These are phyloP conservation scores for Phytophthora rubi DNA, from an alignment of 352 stramenopile genomes.

Conservation along the genomic window DNA sequence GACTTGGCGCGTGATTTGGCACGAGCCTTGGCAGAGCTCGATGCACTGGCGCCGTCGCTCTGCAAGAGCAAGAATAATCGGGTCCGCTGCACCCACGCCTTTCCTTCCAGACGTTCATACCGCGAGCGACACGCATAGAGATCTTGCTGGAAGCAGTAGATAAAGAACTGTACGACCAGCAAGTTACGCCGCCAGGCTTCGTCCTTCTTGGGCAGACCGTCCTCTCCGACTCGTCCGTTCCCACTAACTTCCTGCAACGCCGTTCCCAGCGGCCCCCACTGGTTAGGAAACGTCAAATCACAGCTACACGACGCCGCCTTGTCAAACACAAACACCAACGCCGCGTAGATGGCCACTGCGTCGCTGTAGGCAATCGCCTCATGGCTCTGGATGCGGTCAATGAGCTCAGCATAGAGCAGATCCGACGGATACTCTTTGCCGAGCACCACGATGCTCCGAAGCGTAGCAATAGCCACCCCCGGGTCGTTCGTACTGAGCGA, in stretches of 20 bases:
- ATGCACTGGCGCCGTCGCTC: slow-evolving; percentile 33
- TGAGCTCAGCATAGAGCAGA: slow-evolving; percentile 78
- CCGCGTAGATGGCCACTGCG: slow-evolving; percentile 77
- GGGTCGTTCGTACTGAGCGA: slow-evolving; percentile 87
- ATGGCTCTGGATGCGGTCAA: slow-evolving; percentile 81
- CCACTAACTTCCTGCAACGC: slow-evolving; percentile 66
- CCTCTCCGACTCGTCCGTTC: slow-evolving; percentile 36
- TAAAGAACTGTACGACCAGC: slow-evolving; percentile 82
- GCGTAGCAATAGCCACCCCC: slow-evolving; percentile 72
- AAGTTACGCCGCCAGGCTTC: slow-evolving; percentile 72
- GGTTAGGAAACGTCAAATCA: slow-evolving; percentile 64
- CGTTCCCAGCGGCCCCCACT: slow-evolving; percentile 69
- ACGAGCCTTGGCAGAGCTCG: slow-evolving; percentile 40
- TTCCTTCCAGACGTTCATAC: slow-evolving; percentile 54
- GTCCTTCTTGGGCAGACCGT: slow-evolving; percentile 43
- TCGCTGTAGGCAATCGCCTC: slow-evolving; percentile 74
- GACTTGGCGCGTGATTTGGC: slow-evolving; percentile 43
- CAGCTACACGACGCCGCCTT: slow-evolving; percentile 72
- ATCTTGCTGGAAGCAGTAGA: slow-evolving; percentile 84
- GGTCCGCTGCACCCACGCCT: slow-evolving; percentile 65
- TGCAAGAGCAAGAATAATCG: slow-evolving; percentile 68
- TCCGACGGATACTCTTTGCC: slow-evolving; percentile 86
- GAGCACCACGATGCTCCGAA: slow-evolving; percentile 83
- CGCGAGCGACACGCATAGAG: slow-evolving; percentile 57
- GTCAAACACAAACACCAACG: slow-evolving; percentile 86